A percentile compares a stretch with the other conserved stretches of the same genome.
Conservation (phyloP, 2,329 filamentous ascomycete species). For the Knoxdaviesia capensis region DNA sequence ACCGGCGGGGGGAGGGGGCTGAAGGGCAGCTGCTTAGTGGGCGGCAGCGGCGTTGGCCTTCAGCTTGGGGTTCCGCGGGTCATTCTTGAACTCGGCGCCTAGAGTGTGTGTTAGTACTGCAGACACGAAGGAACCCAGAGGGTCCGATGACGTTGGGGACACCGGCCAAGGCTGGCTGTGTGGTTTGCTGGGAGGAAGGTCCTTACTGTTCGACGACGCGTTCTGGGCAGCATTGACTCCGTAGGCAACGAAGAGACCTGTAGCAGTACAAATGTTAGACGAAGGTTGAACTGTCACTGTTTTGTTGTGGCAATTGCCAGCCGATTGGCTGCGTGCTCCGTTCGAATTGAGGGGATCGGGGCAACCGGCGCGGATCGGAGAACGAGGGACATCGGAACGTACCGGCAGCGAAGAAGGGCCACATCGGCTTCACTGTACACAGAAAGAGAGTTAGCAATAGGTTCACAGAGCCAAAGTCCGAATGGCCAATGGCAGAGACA, state of each 20-base stretch:
- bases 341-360: too few species aligned
- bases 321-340: too few species aligned
- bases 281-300: too few species aligned
- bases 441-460: constrained; percentile 9
- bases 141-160: too few species aligned
- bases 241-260: constrained; percentile 73
- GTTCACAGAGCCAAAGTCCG: too few species aligned
- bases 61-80: constrained; percentile 64
- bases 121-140: too few species aligned
- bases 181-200: constrained; percentile 1
- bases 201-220: constrained; percentile 55
- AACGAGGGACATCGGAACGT: constrained; percentile 15
- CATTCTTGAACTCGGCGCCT: constrained; percentile 95
- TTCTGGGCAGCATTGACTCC: constrained; percentile 73
- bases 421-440: constrained; percentile 62
- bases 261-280: constrained; percentile 3
- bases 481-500: too few species aligned
- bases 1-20: neutral
- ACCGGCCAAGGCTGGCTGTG: too few species aligned
- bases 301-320: too few species aligned
- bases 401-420: constrained; percentile 90
- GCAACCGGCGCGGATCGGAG: constrained; percentile 1
- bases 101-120: constrained; percentile 1
- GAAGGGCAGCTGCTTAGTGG: constrained; percentile 17
- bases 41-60: constrained; percentile 16